A percentile compares a stretch with the other conserved stretches of the same genome.
Conservation (phyloP, 768 basidiomycete species). For the Suillus alpinus region DNA sequence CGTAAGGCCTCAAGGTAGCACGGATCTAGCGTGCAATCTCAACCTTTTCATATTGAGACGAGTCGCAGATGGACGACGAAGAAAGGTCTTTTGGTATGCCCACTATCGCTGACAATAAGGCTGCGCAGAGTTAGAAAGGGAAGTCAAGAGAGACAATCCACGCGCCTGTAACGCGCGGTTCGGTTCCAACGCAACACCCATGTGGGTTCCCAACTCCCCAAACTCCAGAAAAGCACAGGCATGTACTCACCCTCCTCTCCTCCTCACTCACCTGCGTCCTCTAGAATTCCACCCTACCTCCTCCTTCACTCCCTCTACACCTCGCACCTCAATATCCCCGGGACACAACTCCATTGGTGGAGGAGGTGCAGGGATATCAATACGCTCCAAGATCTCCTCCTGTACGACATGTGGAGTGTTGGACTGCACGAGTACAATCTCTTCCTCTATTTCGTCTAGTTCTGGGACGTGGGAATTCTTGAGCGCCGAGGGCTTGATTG, state of each 20-base stretch:
- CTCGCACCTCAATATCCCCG: slow-evolving; percentile 38
- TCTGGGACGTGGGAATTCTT: slow-evolving; percentile 15
- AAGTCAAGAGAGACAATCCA: too few relatives aligned
- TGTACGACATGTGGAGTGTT: slow-evolving; percentile 66
- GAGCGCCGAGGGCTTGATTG: slow-evolving; percentile 6
- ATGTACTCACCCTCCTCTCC: slow-evolving; percentile 13
- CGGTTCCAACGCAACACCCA: too few relatives aligned
- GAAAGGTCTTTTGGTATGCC: too few relatives aligned
- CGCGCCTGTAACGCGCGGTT: too few relatives aligned
- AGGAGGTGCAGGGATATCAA: slow-evolving; percentile 35
- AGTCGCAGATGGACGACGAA: too few relatives aligned
- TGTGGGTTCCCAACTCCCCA: too few relatives aligned
- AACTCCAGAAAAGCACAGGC: background rate
- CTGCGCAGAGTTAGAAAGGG: too few relatives aligned
- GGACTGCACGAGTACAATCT: slow-evolving; percentile 62
- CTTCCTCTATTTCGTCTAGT: slow-evolving; percentile 43
- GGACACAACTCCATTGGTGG: slow-evolving; percentile 48
- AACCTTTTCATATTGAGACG: too few relatives aligned
- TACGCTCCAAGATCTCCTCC: slow-evolving; percentile 71
- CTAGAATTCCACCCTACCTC: slow-evolving; percentile 6
- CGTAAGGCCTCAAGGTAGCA: too few relatives aligned
- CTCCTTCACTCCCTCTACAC: slow-evolving; percentile 2
- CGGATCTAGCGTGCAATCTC: too few relatives aligned
- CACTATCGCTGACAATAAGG: too few relatives aligned
- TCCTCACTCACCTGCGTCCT: slow-evolving; percentile 12